These are phyloP conservation scores for Gossypium armourianum DNA, from an alignment of 441 rosid species.

Conservation along the genomic window DNA sequence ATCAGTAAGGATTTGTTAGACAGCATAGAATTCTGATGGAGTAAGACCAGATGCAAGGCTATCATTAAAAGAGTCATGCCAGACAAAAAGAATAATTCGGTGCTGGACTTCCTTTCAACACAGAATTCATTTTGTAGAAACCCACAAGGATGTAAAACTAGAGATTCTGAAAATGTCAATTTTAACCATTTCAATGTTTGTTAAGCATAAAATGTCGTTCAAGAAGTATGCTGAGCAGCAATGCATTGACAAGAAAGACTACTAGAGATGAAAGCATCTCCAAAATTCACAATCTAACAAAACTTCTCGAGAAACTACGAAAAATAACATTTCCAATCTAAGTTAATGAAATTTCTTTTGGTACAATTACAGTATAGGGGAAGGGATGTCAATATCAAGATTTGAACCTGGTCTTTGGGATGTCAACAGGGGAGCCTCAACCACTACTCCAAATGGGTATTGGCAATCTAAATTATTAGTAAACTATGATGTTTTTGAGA, in stretches of 20 bases:
- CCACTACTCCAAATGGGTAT: too few species aligned
- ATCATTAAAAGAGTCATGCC: neutral
- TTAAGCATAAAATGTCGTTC: neutral
- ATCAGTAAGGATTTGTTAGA: neutral
- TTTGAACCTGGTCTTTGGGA: too few species aligned
- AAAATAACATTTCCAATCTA: neutral
- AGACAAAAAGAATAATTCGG: neutral
- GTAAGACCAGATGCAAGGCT: neutral
- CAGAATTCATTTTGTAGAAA: neutral
- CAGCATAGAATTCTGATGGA: neutral
- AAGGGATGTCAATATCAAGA: too few species aligned
- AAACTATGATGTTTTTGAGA: neutral
- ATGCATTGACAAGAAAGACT: neutral
- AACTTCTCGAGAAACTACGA: neutral
- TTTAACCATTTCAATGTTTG: neutral
- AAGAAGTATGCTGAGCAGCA: neutral
- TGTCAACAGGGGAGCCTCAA: too few species aligned
- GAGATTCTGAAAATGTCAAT: neutral
- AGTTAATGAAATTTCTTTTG: too few species aligned
- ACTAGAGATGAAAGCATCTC: neutral
- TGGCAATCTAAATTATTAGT: neutral
- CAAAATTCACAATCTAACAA: neutral
- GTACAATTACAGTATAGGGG: too few species aligned
- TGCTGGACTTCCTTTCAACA: neutral
- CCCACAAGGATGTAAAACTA: neutral